phyloP scores from a whole-genome alignment of 192 early-diverging fungal species.

The Glomus cerebriforme region DNA sequence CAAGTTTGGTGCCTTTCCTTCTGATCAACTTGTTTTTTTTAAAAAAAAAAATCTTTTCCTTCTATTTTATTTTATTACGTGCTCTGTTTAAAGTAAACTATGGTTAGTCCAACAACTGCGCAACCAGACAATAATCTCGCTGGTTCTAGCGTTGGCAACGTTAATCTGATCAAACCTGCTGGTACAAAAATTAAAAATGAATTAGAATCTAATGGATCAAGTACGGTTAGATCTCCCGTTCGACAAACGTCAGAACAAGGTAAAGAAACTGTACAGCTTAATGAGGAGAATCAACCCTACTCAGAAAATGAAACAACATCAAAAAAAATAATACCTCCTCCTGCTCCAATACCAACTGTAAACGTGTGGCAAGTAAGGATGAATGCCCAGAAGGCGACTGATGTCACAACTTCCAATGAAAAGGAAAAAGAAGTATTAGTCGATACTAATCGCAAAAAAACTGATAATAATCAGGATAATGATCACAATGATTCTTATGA shows the following conservation, averaged over 20 bases:
- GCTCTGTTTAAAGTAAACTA: not conserved
- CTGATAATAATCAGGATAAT: not conserved
- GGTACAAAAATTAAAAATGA: not conserved
- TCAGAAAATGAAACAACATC: not conserved
- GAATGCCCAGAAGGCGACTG: not conserved
- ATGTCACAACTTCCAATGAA: not conserved
- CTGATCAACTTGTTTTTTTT: not conserved
- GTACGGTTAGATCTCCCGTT: not conserved
- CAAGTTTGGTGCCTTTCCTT: not conserved
- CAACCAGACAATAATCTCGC: constrained; percentile 20
- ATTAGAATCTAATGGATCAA: constrained; percentile 3
- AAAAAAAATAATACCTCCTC: constrained; percentile 16
- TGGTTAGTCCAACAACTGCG: constrained; percentile 34
- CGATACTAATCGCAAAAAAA: not conserved
- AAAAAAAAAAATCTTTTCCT: not conserved
- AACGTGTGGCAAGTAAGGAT: constrained; percentile 26
- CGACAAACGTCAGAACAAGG: not conserved
- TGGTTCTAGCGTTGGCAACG: constrained; percentile 1
- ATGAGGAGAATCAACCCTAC: not conserved
- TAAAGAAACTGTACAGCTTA: not conserved
- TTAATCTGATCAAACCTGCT: constrained; percentile 26
- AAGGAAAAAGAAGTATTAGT: not conserved
- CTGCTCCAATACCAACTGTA: constrained; percentile 23
- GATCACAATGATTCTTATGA: constrained; percentile 10
- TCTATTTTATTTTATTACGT: not conserved